Evolutionary conservation across 164 flowering plant genomes (phyloP).

Genomic region (Vitis amurensis): DNA sequence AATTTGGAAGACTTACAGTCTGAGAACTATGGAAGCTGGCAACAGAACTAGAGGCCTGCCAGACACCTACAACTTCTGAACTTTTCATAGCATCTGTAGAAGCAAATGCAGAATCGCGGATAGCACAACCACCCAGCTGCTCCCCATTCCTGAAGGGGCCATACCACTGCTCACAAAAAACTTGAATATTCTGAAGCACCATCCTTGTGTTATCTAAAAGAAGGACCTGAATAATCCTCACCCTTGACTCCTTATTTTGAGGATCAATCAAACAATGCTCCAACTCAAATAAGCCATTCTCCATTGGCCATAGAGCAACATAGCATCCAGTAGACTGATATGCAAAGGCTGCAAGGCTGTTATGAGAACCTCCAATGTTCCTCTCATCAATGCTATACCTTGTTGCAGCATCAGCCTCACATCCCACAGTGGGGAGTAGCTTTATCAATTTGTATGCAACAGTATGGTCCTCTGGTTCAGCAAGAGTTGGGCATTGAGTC

Average conservation of each 20-base stretch:
- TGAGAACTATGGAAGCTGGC: conserved; percentile 43
- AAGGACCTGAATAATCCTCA: conserved; percentile 68
- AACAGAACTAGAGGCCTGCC: conserved; percentile 51
- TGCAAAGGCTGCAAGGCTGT: conserved; percentile 51
- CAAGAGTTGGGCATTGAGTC: conserved; percentile 93
- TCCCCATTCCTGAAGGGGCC: conserved; percentile 96
- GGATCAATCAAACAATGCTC: conserved; percentile 92
- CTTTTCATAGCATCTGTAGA: conserved; percentile 51
- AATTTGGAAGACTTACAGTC: conserved; percentile 39
- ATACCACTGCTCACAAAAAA: conserved; percentile 91
- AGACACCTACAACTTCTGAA: conserved; percentile 59
- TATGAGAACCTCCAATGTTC: conserved; percentile 41
- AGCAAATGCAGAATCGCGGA: conserved; percentile 86
- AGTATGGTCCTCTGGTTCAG: conserved; percentile 31
- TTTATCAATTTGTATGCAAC: conserved; percentile 66
- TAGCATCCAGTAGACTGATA: conserved; percentile 74
- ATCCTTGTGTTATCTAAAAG: conserved; percentile 29
- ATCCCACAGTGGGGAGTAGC: conserved; percentile 93
- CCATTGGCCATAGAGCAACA: conserved; percentile 64
- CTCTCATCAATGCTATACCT: conserved; percentile 59
- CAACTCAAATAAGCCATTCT: conserved; percentile 49
- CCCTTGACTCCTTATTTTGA: conserved; percentile 64
- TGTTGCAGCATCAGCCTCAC: conserved; percentile 99
- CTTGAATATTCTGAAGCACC: conserved; percentile 41
- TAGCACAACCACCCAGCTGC: conserved; percentile 88